phyloP scores from a whole-genome alignment of 164 flowering plant species.

The Macadamia integrifolia region DNA sequence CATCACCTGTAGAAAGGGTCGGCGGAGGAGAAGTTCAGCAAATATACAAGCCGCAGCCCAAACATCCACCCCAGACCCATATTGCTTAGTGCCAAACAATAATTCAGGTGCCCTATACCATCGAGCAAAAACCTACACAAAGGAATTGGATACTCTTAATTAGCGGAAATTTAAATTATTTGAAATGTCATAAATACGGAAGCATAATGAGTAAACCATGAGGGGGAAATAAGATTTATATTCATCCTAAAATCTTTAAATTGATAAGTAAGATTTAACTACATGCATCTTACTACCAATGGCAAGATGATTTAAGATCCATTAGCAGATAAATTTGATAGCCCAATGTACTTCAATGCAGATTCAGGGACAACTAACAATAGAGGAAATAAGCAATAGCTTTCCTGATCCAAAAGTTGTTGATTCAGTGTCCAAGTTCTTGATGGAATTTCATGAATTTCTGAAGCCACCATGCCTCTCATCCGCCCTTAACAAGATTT shows the following conservation, averaged over 20 bases:
- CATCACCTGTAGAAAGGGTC: conserved; percentile 86
- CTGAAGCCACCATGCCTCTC: not conserved
- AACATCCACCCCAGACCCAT: conserved; percentile 94
- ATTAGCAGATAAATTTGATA: not conserved
- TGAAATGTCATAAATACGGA: too few relatives aligned
- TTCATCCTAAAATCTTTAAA: not conserved
- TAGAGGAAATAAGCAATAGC: not conserved
- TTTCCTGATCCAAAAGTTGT: not conserved
- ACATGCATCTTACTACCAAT: not conserved
- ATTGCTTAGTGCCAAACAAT: conserved; percentile 91
- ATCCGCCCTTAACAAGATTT: too few relatives aligned
- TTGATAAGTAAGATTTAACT: not conserved
- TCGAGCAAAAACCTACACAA: conserved; percentile 79
- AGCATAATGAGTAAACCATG: too few relatives aligned
- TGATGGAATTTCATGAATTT: not conserved
- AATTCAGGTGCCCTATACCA: conserved; percentile 99
- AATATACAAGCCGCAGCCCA: conserved; percentile 99
- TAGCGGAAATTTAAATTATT: too few relatives aligned
- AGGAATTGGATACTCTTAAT: not conserved
- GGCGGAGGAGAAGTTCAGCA: conserved; percentile 90
- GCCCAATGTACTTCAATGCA: not conserved
- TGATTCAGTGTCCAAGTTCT: not conserved
- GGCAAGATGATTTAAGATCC: not conserved
- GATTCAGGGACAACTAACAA: not conserved
- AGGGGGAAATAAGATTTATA: not conserved